These are phyloP conservation scores for Pestalotiopsis sp. DNA, from an alignment of 2,329 filamentous ascomycete species.

Conservation along the genomic window DNA sequence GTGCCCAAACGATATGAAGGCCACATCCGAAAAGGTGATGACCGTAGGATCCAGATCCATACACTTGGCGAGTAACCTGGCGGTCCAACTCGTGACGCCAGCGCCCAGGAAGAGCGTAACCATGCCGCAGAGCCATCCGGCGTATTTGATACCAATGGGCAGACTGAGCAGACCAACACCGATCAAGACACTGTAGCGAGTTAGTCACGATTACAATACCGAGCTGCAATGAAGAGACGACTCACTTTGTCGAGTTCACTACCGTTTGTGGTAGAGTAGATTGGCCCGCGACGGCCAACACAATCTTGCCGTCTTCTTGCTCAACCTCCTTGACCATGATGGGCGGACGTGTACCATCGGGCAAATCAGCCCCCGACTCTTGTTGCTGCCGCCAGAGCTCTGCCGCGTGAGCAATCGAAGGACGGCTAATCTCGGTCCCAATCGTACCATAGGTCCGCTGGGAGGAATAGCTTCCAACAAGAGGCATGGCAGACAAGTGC, in stretches of 20 bases:
- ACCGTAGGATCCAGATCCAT: constrained; percentile 83
- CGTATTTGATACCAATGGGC: constrained; percentile 83
- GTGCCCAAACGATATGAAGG: constrained; percentile 86
- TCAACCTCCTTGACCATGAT: constrained; percentile 88
- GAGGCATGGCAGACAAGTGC: constrained; percentile 67
- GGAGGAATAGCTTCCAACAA: constrained; percentile 72
- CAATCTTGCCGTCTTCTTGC: constrained; percentile 76
- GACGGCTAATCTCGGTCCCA: constrained; percentile 40
- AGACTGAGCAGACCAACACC: constrained; percentile 88
- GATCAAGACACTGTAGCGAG: constrained; percentile 66
- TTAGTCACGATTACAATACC: constrained; percentile 10
- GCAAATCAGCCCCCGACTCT: constrained; percentile 46
- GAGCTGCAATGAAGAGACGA: neutral
- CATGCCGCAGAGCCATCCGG: constrained; percentile 86
- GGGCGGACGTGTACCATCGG: constrained; percentile 67
- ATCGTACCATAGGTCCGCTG: constrained; percentile 59
- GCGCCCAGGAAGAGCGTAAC: constrained; percentile 75
- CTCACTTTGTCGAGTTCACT: constrained; percentile 88
- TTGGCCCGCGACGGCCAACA: constrained; percentile 85
- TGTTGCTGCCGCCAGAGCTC: constrained; percentile 58
- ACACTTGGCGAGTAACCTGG: constrained; percentile 81
- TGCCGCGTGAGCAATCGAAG: constrained; percentile 54
- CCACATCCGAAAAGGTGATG: constrained; percentile 93
- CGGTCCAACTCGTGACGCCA: constrained; percentile 80
- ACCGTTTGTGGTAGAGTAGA: constrained; percentile 95